These are phyloP conservation scores for Arachis monticola DNA, from an alignment of 331 rosid genomes.

Conservation along the genomic window DNA sequence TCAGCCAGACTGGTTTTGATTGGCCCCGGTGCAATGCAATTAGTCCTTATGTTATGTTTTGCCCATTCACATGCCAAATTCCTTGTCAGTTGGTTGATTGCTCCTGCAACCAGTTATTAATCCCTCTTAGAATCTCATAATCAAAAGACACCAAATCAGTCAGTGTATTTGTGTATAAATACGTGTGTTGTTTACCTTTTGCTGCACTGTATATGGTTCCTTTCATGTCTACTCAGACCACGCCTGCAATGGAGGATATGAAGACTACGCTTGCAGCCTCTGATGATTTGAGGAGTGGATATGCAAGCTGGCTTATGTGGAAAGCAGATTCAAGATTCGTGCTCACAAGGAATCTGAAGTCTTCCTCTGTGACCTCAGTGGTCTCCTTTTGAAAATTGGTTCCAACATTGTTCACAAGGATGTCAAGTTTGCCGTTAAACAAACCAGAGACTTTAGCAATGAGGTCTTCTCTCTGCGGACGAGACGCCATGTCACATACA, in stretches of 20 bases:
- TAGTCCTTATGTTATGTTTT: conserved; percentile 49
- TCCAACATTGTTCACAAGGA: conserved; percentile 67
- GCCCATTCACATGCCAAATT: conserved; percentile 48
- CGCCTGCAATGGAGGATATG: conserved; percentile 48
- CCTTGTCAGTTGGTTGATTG: conserved; percentile 39
- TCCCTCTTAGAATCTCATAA: too few relatives aligned
- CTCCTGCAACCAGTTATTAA: conserved; percentile 20
- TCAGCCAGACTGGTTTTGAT: conserved; percentile 44
- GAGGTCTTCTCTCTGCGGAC: conserved; percentile 38
- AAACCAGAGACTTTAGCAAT: conserved; percentile 43
- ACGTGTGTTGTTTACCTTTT: conserved; percentile 32
- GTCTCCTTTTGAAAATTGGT: conserved; percentile 23
- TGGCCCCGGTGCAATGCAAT: conserved; percentile 37
- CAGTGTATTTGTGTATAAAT: too few relatives aligned
- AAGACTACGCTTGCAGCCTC: conserved; percentile 48
- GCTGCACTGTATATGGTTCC: conserved; percentile 45
- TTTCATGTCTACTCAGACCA: not conserved
- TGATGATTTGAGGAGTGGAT: conserved; percentile 62
- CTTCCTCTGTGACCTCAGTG: conserved; percentile 49
- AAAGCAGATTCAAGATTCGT: conserved; percentile 56
- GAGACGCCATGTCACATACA: conserved; percentile 45
- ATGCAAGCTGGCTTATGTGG: conserved; percentile 52
- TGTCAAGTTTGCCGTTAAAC: conserved; percentile 54
- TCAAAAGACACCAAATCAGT: too few relatives aligned
- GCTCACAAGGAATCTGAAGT: conserved; percentile 40